Base-by-base conservation (phyloP, 1,284 basidiomycete genomes). In the Ganoderma sinense region DNA sequence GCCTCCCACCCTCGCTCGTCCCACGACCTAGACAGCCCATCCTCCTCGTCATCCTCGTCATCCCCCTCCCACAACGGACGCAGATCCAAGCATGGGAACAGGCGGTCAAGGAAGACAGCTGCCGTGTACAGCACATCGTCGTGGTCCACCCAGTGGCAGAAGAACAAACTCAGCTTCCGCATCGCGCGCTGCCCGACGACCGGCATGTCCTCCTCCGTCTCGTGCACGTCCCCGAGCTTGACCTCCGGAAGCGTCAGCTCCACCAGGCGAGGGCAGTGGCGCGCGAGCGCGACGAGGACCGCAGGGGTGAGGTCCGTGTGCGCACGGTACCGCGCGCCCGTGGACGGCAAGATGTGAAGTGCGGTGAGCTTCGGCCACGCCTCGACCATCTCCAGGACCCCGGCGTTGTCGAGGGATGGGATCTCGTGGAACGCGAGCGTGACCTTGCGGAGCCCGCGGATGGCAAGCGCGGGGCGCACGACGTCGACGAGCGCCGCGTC, bases 301-400 rank as follows among this genome's bases (percentile, higher is more conserved):
- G 59, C 40, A 2, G 65, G 65, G 14, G 59, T 59, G 0, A 45
- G 11, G 20, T 20, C 20, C 29, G 18, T 53, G 51, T 29, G 51
- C 26, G 26, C 20, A 11, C 26, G 23, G 26, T 26, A 53, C 13
- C 26, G 26, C 5, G 16, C 48, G 20, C 23, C n/a, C 20, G 20
- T 5, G 2, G 48, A 31, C 11, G 33, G n/a, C 6, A 53, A 29
- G 26, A 67, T 62, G 61, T 62, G 61, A 11, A 67, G 51, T 16
- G 16, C 60, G 29, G 66, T 62, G 39, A 67, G 66, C 23, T 56
- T 5, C 13, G 60, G 66, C 61, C 61, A 67, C 36, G 60, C 66
- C 8, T 18, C 29, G 51, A 58, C 33, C 60, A 67, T 67, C 11
- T 33, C 10, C 7, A 58, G 33, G 55, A 58, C 16, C 5, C 33